phyloP scores from a whole-genome alignment of 768 basidiomycete genomes.

The Clavaria fumosa region DNA sequence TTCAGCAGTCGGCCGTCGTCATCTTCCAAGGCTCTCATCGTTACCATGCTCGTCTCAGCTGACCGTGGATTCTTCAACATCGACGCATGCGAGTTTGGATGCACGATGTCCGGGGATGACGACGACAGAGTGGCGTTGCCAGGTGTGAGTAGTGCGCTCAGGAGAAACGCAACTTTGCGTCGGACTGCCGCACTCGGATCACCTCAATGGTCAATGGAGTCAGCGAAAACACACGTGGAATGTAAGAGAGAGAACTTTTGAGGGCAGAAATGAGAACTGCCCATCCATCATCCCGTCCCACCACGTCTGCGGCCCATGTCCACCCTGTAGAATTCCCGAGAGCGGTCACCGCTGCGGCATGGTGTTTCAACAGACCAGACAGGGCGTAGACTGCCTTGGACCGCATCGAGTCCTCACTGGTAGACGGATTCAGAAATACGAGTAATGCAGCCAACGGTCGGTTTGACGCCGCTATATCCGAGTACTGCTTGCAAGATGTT shows the following conservation, averaged over 20 bases:
- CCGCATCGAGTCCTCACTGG: conserved; percentile 36
- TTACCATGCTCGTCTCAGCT: conserved; percentile 31
- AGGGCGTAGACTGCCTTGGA: conserved; percentile 76
- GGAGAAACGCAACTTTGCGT: conserved; percentile 64
- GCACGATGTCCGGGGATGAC: conserved; percentile 24
- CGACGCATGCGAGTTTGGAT: conserved; percentile 60
- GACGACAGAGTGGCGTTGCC: conserved; percentile 14
- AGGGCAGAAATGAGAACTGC: conserved; percentile 38
- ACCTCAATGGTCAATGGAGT: neutral
- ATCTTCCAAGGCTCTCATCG: conserved; percentile 38
- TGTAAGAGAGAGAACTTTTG: conserved; percentile 28
- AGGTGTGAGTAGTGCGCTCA: conserved; percentile 43
- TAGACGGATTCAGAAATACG: conserved; percentile 39
- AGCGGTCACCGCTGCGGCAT: conserved; percentile 41
- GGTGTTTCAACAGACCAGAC: conserved; percentile 69
- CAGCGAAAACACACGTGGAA: neutral
- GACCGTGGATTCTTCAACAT: conserved; percentile 41
- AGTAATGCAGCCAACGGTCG: conserved; percentile 46
- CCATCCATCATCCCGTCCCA: too few relatives aligned
- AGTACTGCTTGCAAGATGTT: conserved; percentile 2
- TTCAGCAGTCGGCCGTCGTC: too few relatives aligned
- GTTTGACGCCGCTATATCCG: conserved; percentile 42
- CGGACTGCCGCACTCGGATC: conserved; percentile 70
- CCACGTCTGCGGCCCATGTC: too few relatives aligned
- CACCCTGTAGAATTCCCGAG: conserved; percentile 46